Percentiles rank a stretch among this genome's conserved stretches.
phyloP scores from a whole-genome alignment of 169 alveolate genomes.

The Plasmodium fragile region DNA sequence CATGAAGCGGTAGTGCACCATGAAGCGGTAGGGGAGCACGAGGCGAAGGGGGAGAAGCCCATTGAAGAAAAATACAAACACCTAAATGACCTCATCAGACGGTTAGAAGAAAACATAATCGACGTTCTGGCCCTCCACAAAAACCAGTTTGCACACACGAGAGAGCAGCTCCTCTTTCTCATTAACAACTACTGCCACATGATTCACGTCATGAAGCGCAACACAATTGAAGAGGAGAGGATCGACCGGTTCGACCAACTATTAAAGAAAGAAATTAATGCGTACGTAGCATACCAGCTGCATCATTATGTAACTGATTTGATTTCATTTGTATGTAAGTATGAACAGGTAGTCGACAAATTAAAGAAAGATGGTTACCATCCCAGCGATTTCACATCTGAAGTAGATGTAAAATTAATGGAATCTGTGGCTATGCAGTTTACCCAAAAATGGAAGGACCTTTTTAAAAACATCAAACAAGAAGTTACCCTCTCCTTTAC shows the following conservation, averaged over 20 bases:
- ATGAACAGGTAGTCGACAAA: constrained; percentile 25
- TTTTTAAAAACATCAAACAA: constrained; percentile 23
- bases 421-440: constrained; percentile 46
- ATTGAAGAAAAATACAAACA: constrained; percentile 8
- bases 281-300: constrained; percentile 25
- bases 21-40: no score
- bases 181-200: constrained; percentile 58
- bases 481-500: constrained; percentile 42
- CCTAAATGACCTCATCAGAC: neutral
- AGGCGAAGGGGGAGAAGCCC: neutral
- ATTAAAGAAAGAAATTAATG: constrained; percentile 19
- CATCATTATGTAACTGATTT: constrained; percentile 35
- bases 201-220: neutral
- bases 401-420: constrained; percentile 69
- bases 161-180: constrained; percentile 37
- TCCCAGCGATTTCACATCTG: constrained; percentile 55
- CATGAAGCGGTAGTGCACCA: no score
- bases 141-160: neutral
- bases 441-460: constrained; percentile 35
- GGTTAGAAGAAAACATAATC: constrained; percentile 16
- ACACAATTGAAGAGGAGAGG: constrained; percentile 30
- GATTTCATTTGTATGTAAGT: constrained; percentile 39
- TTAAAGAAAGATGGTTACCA: neutral
- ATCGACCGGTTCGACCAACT: constrained; percentile 18
- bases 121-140: neutral